Percentiles rank a stretch among this genome's conserved stretches.
Evolutionary conservation across 495 filamentous ascomycete genomes (phyloP).

Genomic region (Cercophora samala): DNA sequence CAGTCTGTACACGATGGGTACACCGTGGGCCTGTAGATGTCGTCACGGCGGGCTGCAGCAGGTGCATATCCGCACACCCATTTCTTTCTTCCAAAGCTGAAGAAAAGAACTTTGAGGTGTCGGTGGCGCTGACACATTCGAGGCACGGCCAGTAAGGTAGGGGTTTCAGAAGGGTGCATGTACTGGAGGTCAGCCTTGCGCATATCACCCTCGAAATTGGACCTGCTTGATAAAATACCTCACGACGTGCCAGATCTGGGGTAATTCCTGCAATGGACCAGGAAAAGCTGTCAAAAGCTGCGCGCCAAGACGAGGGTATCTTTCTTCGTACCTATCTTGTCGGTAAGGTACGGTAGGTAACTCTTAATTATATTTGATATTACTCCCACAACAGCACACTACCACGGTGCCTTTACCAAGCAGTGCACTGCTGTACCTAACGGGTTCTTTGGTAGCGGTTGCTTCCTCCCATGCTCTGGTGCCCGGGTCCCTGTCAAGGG

Average conservation of each 20-base stretch:
- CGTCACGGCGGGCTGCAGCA: neutral
- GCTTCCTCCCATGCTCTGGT: neutral
- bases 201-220: neutral
- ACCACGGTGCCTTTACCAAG: neutral
- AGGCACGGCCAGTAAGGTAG: neutral
- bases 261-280: neutral
- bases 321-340: too few relatives aligned
- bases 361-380: neutral
- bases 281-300: neutral
- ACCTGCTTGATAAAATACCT: neutral
- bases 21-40: neutral
- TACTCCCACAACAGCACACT: neutral
- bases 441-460: neutral
- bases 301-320: neutral
- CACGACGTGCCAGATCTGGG: neutral
- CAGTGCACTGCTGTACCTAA: neutral
- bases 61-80: neutral
- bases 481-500: conserved; percentile 8
- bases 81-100: neutral
- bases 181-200: neutral
- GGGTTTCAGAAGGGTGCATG: neutral
- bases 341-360: too few relatives aligned
- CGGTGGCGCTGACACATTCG: neutral
- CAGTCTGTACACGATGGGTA: neutral
- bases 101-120: neutral